Base-by-base conservation (phyloP, 345 rosid genomes). In the Euphorbia lathyris region DNA sequence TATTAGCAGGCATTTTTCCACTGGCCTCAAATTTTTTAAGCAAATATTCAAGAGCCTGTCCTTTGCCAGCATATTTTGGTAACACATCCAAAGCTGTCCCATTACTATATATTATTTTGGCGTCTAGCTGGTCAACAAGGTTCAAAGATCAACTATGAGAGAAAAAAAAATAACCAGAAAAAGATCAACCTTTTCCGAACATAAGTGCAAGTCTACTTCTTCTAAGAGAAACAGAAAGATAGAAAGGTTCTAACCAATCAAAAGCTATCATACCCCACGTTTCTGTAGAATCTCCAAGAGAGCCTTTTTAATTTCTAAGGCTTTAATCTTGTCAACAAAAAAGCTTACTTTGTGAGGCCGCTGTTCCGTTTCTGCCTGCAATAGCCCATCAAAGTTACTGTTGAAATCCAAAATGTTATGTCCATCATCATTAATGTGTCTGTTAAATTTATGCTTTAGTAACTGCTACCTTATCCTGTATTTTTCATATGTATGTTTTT, bases 61-160 rank as follows among this genome's bases (percentile, higher is more conserved):
- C 98, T 85, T 94, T 94, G 40, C 97, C 98, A 11, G 96, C 97
- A 85, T 93, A 90, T 85, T 88, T 89, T 59, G 97, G 92, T 69
- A 94, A 80, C 45, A 94, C 84, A 76, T 91, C 97, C 78, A 91
- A 81, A 77, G 90, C 98, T 78, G 82, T 88, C 45, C 93, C 98
- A 56, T 93, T 93, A 77, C 96, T 90, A 75, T 94, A 94, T 58
- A 94, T 90, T 26, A 94, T 83, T 74, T 94, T 94, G 65, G 89
- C 93, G 82, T 88, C 92, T 87, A 94, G 78, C 98, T 94, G 86
- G 70, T 65, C 40, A 47, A 25, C 52, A 16, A 51, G 42, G 62
- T n/a, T 34, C 6, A 6, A 63, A 48, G 36, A 61, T 62, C 25
- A 58, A 42, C 11, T 16, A 43, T 47, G 65, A 42, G 1, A 12